These are phyloP conservation scores for Nicotiana paniculata DNA, from an alignment of 257 asterid genomes.

Conservation along the genomic window DNA sequence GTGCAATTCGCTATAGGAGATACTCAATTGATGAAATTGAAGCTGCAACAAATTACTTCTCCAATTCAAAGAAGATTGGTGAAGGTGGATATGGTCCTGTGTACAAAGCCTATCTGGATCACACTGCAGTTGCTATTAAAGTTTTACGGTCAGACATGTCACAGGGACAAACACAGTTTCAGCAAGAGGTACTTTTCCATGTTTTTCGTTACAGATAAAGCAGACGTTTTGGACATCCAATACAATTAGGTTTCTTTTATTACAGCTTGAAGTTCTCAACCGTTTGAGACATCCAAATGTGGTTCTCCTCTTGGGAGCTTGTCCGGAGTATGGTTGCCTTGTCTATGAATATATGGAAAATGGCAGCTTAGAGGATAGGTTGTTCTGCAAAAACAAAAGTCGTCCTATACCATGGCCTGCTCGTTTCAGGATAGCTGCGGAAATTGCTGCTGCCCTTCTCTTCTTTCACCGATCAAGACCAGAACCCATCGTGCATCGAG, in stretches of 20 bases:
- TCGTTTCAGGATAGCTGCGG: slow-evolving; percentile 79
- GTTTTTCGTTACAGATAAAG: not conserved
- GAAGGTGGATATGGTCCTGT: slow-evolving; percentile 98
- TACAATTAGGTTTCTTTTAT: not conserved
- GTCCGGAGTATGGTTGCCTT: slow-evolving; percentile 90
- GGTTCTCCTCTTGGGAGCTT: slow-evolving; percentile 93
- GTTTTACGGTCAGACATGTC: slow-evolving; percentile 72
- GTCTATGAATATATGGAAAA: slow-evolving; percentile 85
- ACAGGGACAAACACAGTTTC: slow-evolving; percentile 80
- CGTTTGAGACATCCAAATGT: slow-evolving; percentile 86
- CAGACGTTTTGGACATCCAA: not conserved
- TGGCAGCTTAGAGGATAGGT: slow-evolving; percentile 85
- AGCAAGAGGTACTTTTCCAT: slow-evolving; percentile 54
- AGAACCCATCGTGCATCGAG: slow-evolving; percentile 92
- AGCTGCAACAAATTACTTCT: slow-evolving; percentile 60
- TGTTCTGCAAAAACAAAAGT: slow-evolving; percentile 43
- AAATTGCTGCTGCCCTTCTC: slow-evolving; percentile 79
- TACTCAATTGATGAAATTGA: slow-evolving; percentile 62
- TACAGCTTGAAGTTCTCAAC: slow-evolving; percentile 78
- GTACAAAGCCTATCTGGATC: slow-evolving; percentile 58
- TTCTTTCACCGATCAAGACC: slow-evolving; percentile 83
- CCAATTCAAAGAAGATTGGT: slow-evolving; percentile 62
- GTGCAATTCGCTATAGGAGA: slow-evolving; percentile 43
- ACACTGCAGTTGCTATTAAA: slow-evolving; percentile 82
- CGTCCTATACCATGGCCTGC: slow-evolving; percentile 54